These are phyloP conservation scores for Aspergillus coremiiformis DNA, from an alignment of 495 filamentous ascomycete species.

Conservation along the genomic window DNA sequence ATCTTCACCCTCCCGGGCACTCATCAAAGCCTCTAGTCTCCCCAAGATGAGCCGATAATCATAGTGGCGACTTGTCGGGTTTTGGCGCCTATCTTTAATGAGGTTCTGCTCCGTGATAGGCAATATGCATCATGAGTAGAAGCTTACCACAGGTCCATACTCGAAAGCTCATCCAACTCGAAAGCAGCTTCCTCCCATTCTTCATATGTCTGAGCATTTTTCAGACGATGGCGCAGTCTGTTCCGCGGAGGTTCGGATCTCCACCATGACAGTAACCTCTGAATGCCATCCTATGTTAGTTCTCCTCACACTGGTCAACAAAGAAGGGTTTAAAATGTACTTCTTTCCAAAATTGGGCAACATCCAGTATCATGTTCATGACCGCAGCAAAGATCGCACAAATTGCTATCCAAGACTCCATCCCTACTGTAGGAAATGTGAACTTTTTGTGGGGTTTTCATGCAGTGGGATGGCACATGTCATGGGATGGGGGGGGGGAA, in stretches of 20 bases:
- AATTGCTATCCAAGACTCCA: conserved; percentile 18
- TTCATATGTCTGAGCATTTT: conserved; percentile 60
- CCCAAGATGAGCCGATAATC: conserved; percentile 83
- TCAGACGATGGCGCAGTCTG: conserved; percentile 37
- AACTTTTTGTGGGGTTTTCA: not conserved
- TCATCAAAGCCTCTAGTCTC: conserved; percentile 62
- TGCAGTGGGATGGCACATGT: conserved; percentile 5
- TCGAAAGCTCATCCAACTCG: conserved; percentile 68
- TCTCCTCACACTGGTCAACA: not conserved
- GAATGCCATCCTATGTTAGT: not conserved
- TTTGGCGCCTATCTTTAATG: conserved; percentile 55
- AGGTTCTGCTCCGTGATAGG: not conserved
- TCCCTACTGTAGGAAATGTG: not conserved
- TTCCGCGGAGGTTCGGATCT: conserved; percentile 31
- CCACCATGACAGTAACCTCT: conserved; percentile 37
- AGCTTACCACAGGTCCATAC: conserved; percentile 73
- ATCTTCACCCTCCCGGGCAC: conserved; percentile 69
- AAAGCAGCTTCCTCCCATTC: conserved; percentile 79
- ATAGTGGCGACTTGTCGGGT: conserved; percentile 73
- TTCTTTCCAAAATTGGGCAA: conserved; percentile 56
- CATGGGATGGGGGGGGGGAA: too few relatives aligned
- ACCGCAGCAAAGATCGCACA: conserved; percentile 39
- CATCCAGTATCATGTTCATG: conserved; percentile 51
- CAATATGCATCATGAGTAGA: not conserved
- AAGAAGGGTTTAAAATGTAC: conserved; percentile 32